Percentiles rank a stretch among this genome's conserved stretches.
Conservation (phyloP, 2,329 filamentous ascomycete genomes). For the Botrytis paeoniae region DNA sequence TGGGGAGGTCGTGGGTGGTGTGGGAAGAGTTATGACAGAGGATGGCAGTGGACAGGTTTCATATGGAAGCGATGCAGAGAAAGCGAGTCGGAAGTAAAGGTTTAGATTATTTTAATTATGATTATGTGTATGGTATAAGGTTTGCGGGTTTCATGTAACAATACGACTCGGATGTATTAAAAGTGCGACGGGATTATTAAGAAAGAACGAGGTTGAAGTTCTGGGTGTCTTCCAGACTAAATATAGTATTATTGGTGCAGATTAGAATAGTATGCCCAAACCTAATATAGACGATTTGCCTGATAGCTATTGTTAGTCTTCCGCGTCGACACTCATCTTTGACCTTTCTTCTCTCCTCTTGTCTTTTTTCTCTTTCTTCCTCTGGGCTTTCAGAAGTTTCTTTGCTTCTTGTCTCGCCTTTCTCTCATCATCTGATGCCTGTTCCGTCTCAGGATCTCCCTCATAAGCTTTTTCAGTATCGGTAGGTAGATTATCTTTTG, state of each 20-base stretch:
- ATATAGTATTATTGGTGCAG: background rate
- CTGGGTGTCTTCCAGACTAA: background rate
- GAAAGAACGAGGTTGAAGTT: background rate
- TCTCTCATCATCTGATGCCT: slow-evolving; percentile 6
- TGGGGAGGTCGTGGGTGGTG: slow-evolving; percentile 28
- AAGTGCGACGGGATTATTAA: background rate
- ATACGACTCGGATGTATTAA: background rate
- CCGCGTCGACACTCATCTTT: slow-evolving; percentile 14
- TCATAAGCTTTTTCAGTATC: slow-evolving; percentile 17
- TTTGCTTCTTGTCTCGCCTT: slow-evolving; percentile 16
- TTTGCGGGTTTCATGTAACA: background rate
- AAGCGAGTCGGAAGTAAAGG: slow-evolving; percentile 12
- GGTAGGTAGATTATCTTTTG: background rate
- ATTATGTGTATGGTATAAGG: background rate
- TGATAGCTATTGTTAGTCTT: background rate
- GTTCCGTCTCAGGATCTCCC: slow-evolving; percentile 11
- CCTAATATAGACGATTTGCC: background rate
- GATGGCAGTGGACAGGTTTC: slow-evolving; percentile 17
- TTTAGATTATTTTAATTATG: background rate
- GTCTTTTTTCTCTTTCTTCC: slow-evolving; percentile 19
- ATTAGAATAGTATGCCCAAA: background rate
- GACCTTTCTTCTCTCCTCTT: slow-evolving; percentile 14
- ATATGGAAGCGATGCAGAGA: slow-evolving; percentile 18
- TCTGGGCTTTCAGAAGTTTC: slow-evolving; percentile 5
- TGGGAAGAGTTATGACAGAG: slow-evolving; percentile 28